Conservation (phyloP, 192 early-diverging fungal species). For the Rhizoclosmatium sp. region DNA sequence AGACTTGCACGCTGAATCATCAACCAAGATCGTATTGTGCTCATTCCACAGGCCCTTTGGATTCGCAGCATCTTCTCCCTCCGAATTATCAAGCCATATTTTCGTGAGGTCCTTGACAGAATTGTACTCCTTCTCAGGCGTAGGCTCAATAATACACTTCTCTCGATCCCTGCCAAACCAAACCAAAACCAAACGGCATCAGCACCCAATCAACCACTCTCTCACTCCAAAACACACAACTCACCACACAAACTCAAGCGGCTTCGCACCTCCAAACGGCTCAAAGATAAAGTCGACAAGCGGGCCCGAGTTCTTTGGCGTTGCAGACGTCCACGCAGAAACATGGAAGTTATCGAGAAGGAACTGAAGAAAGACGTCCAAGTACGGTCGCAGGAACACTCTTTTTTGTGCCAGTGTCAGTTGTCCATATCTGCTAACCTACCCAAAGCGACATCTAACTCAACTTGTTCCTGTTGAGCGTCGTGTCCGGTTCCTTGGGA, state of each 20-base stretch:
- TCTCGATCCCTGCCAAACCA: constrained; percentile 32
- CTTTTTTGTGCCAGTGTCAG: constrained; percentile 2
- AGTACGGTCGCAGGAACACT: constrained; percentile 48
- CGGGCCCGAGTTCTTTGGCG: constrained; percentile 43
- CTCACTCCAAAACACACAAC: neutral
- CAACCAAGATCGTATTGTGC: constrained; percentile 55
- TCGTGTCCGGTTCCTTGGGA: constrained; percentile 41
- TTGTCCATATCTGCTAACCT: neutral
- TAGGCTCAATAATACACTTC: constrained; percentile 38
- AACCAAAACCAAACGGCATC: neutral
- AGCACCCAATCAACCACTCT: neutral
- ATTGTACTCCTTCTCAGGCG: constrained; percentile 4
- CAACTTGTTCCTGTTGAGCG: constrained; percentile 35
- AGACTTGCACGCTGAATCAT: constrained; percentile 51
- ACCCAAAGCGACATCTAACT: neutral
- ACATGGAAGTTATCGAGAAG: constrained; percentile 47
- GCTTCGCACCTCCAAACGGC: constrained; percentile 31
- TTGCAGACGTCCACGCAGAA: constrained; percentile 56
- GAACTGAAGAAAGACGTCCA: constrained; percentile 48
- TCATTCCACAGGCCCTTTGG: constrained; percentile 15
- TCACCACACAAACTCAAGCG: constrained; percentile 41
- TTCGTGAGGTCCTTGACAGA: constrained; percentile 47
- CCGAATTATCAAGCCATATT: constrained; percentile 42
- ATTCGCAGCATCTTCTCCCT: neutral
- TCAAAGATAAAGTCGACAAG: constrained; percentile 45